Evolutionary conservation across 352 stramenopile genomes (phyloP), one percentile per base, ranked within the genome.

Genomic region (Thraustotheca clavata): DNA sequence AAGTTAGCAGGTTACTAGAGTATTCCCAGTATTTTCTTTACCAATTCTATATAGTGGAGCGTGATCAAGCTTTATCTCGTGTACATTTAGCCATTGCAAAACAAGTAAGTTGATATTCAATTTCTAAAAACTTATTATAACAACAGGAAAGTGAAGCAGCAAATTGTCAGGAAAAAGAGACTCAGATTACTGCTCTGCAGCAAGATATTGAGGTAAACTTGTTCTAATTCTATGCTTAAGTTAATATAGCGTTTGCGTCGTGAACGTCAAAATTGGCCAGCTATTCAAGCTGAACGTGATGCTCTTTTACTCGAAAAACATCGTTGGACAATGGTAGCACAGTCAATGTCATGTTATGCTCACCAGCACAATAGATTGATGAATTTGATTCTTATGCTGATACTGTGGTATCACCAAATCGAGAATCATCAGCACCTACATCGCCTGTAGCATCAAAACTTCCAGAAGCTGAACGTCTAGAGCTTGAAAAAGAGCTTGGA

Each of bases 251-350:
- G 83, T 31, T 83, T 91, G 63, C 76, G 89, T 49, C 73, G 80
- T 12, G 83, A 93, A 59, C 83, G 82, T 33, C 75, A 84, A 24
- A 79, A 77, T 31, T 93, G 83, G 83, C 71, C 79, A 27, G 80
- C 85, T 40, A 88, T 93, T 41, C 78, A 91, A 62, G 67, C 74
- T n/a, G 83, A 93, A 60, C 75, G 83, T 8, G 83, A 93, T 60
- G 81, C 76, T 9, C 57, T 93, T 14, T 52, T 91, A 7, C 78
- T 91, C 67, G 83, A 93, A 71, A 93, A 93, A 48, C 83, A 93
- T 63, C 81, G 82, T 11, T 93, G 83, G 83, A 80, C 79, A 31
- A 85, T 88, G 80, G 80, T 89, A 62, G 20, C 71, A 65, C 60
- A 1, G 36, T 49, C 39, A 4, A 27, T 24, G 2, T 4, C 39